phyloP scores from a whole-genome alignment of 2,329 filamentous ascomycete species.

The Esteya vermicola region DNA sequence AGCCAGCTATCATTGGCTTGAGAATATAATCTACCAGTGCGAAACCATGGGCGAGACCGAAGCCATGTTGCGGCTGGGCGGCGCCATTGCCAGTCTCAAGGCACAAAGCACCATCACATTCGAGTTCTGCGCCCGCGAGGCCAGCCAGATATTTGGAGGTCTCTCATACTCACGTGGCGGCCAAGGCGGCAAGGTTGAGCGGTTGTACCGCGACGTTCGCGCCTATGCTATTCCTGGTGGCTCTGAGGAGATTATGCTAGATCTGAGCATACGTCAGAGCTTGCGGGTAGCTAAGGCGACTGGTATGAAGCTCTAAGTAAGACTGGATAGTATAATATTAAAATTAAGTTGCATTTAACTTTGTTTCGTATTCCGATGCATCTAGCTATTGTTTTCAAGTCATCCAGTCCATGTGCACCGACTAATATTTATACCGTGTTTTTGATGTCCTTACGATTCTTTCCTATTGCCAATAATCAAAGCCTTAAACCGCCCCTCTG shows the following conservation, averaged over 20 bases:
- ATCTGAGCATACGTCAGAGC: slow-evolving; percentile 82
- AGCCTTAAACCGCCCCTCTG: too few species aligned
- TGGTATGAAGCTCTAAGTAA: slow-evolving; percentile 82
- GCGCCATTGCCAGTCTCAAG: slow-evolving; percentile 86
- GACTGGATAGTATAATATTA: neutral
- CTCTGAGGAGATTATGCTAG: slow-evolving; percentile 96
- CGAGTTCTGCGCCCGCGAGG: slow-evolving; percentile 94
- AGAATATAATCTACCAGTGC: slow-evolving; percentile 89
- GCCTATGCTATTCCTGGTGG: slow-evolving; percentile 95
- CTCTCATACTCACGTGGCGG: slow-evolving; percentile 84
- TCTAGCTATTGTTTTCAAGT: too few species aligned
- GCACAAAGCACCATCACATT: slow-evolving; percentile 89
- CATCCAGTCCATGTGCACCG: too few species aligned
- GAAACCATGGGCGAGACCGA: slow-evolving; percentile 86
- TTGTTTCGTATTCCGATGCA: too few species aligned
- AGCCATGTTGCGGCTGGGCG: slow-evolving; percentile 90
- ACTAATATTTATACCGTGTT: neutral
- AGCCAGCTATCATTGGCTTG: slow-evolving; percentile 91
- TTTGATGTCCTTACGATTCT: neutral
- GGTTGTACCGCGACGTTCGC: slow-evolving; percentile 85
- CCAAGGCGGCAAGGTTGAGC: slow-evolving; percentile 89
- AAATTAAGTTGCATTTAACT: neutral
- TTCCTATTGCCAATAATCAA: too few species aligned
- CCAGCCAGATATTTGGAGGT: slow-evolving; percentile 93
- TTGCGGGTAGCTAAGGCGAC: slow-evolving; percentile 67